phyloP scores from a whole-genome alignment of 768 basidiomycete species.

The Lactifluus piperatus region DNA sequence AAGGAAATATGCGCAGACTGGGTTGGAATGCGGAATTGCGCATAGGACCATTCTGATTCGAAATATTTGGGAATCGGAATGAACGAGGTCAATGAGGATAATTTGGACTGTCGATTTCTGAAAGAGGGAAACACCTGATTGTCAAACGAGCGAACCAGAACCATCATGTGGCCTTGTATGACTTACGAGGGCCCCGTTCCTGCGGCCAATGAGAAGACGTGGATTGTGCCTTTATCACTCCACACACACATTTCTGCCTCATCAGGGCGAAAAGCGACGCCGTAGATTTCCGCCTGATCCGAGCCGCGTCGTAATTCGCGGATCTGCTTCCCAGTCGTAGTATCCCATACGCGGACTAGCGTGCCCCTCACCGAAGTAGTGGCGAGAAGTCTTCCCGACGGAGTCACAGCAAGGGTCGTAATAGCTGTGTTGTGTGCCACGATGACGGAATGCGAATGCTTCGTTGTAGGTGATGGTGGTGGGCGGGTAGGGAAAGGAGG shows the following conservation, averaged over 20 bases:
- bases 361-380: slow-evolving; percentile 82
- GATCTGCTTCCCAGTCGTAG: slow-evolving; percentile 59
- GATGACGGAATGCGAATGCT: slow-evolving; percentile 71
- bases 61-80: slow-evolving; percentile 85
- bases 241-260: slow-evolving; percentile 84
- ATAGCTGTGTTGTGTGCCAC: slow-evolving; percentile 76
- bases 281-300: slow-evolving; percentile 88
- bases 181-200: slow-evolving; percentile 60
- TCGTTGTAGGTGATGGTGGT: slow-evolving; percentile 47
- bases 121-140: background rate
- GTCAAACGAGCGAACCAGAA: background rate
- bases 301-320: slow-evolving; percentile 78
- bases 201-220: slow-evolving; percentile 67
- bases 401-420: slow-evolving; percentile 66
- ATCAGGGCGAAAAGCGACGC: slow-evolving; percentile 79
- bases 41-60: slow-evolving; percentile 94
- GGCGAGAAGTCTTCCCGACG: slow-evolving; percentile 71
- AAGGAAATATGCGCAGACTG: slow-evolving; percentile 78
- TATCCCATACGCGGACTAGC: slow-evolving; percentile 81
- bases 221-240: slow-evolving; percentile 94
- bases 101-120: slow-evolving; percentile 79
- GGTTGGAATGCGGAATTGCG: slow-evolving; percentile 81
- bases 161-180: background rate
- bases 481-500: slow-evolving; percentile 43
- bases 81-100: slow-evolving; percentile 73